Base-by-base conservation (phyloP, 2,329 filamentous ascomycete species). In the Myriosclerotinia curreyana region DNA sequence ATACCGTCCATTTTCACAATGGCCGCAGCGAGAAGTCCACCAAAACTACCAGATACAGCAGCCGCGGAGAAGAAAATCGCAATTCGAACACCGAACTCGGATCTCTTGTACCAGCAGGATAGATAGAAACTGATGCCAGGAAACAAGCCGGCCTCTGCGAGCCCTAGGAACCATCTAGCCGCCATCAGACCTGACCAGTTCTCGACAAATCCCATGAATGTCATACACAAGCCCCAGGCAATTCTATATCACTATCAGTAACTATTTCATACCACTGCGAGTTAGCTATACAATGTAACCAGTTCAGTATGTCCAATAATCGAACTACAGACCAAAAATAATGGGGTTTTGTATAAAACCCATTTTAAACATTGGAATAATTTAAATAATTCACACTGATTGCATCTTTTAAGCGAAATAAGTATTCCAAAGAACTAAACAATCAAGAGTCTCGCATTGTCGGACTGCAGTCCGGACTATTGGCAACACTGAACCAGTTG, bases 1-100 rank as follows among this genome's bases (percentile, higher is more conserved):
- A 88, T 76, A 1, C 88, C 87, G 66, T 86, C 79, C 86, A 92
- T 90, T 56, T 86, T 81, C 46, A 84, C 82, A 67, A 92, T 92
- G 0, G 83, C 89, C 3, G 88, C 88, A 0, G 89, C 89, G 3
- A 92, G 80, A 1, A 92, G 81, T 4, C 89, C 89, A 71, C 88
- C 89, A 67, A 92, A 92, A 0, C 87, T 92, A 0, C 91, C 91
- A 0, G 90, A 88, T 0, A 95, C 77, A 0, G 91, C 90, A 0
- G 91, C 91, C 0, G 90, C 89, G 0, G 89, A 92, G 79, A 95
- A 96, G 79, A 95, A 94, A 64, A 92, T 85, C 17, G 91, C 89
- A 48, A 89, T 86, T 44, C 91, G 85, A n/a, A 92, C 82, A 58
- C 90, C 91, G 62, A 95, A 89, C 71, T 96, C 92, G 20, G 82